Percentiles rank a stretch among this genome's conserved stretches.
Evolutionary conservation across 495 filamentous ascomycete species (phyloP).

Genomic region (Penicillium angulare): DNA sequence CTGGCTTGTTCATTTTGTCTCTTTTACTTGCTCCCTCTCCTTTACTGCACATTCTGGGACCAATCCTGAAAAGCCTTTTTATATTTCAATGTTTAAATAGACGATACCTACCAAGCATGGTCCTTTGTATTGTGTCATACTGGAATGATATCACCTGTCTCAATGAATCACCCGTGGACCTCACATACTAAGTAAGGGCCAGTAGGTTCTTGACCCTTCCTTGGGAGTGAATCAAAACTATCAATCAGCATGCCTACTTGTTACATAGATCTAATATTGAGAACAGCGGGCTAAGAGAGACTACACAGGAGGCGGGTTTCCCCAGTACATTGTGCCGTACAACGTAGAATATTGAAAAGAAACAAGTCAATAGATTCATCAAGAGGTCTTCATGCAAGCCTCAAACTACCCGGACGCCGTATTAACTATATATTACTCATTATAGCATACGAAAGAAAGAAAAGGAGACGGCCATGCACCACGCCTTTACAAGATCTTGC

Average conservation of each 20-base stretch:
- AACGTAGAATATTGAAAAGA: background rate
- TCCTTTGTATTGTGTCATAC: slow-evolving; percentile 11
- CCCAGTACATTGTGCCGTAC: too few species aligned
- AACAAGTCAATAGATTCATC: slow-evolving; percentile 25
- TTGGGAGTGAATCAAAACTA: too few species aligned
- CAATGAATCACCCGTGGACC: too few species aligned
- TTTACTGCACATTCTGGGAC: slow-evolving; percentile 8
- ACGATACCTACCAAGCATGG: slow-evolving; percentile 21
- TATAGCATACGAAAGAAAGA: slow-evolving; percentile 33
- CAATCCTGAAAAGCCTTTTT: slow-evolving; percentile 10
- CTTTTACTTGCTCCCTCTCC: slow-evolving; percentile 1
- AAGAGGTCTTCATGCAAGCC: slow-evolving; percentile 25
- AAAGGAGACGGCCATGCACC: slow-evolving; percentile 10
- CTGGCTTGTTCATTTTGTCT: too few species aligned
- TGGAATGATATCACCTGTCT: too few species aligned
- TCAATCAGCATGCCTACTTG: too few species aligned
- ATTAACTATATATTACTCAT: slow-evolving; percentile 48
- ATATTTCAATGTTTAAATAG: slow-evolving; percentile 13
- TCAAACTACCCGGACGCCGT: slow-evolving; percentile 42
- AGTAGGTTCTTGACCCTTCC: too few species aligned
- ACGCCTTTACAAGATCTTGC: slow-evolving; percentile 66
- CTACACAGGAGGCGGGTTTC: too few species aligned
- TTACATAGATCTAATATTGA: too few species aligned
- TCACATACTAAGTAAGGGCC: too few species aligned
- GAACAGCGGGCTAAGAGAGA: too few species aligned